Base-by-base conservation (phyloP, 2,329 filamentous ascomycete genomes). In the Colletotrichum godetiae region DNA sequence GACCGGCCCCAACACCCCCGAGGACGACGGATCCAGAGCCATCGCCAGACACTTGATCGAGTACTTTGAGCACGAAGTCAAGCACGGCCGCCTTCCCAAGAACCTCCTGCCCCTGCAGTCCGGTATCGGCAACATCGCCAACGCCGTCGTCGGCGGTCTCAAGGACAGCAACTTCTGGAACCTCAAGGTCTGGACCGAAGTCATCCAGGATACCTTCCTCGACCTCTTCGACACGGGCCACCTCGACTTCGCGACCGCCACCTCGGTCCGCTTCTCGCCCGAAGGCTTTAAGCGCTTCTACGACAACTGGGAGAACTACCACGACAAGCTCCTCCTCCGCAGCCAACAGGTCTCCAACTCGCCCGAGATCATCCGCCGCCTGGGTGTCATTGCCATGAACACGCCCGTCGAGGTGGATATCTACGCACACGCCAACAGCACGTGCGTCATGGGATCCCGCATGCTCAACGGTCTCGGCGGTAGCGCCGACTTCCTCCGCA, bases 301-400 rank as follows among this genome's bases (percentile, higher is more conserved):
- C 86, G 90, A 93, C 77, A 91, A 92, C 85, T 97, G 93, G 92
- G 93, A 96, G 77, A 81, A 86, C 49, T 97, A 97, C 84, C 87
- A 93, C 62, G 88, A 92, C 80, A 96, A 95, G 86, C 90, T 97
- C 3, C 92, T 97, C 69, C 91, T 97, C 60, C 93, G 95, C 75
- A 92, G 92, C n/a, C 95, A 97, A 85, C 91, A 94, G 81, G 93
- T 97, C 11, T 95, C 93, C 79, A 97, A 97, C 88, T 93, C 92
- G 3, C 95, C 95, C 73, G 95, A 97, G 84, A 95, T 97, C 84
- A 97, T 97, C 85, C 91, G 94, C 68, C 90, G 95, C 31, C 87
- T 97, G 1, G 95, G 95, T 74, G 92, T 95, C 76, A 97, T 98
- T 78, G 95, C 94, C 81, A 97, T 97, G 95, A 97, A 97, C 88